Percentiles rank a stretch among this genome's conserved stretches.
phyloP scores from a whole-genome alignment of 2,329 filamentous ascomycete genomes.

The Aschersonia sp. region DNA sequence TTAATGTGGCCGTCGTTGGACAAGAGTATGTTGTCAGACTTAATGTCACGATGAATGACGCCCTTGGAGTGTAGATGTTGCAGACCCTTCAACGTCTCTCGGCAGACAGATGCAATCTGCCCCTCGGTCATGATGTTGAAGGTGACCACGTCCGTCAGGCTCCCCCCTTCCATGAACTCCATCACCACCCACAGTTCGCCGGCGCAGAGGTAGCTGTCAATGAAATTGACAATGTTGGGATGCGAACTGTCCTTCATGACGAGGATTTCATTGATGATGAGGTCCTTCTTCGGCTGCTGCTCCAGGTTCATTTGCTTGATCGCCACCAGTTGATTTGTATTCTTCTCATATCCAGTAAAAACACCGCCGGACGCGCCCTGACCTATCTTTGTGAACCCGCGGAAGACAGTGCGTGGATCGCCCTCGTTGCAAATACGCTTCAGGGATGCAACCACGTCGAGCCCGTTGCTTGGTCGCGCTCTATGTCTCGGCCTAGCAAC shows the following conservation, averaged over 20 bases:
- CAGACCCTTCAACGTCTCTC: slow-evolving; percentile 80
- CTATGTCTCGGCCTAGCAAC: slow-evolving; percentile 60
- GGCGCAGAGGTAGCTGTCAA: slow-evolving; percentile 83
- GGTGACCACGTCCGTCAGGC: slow-evolving; percentile 92
- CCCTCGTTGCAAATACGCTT: slow-evolving; percentile 82
- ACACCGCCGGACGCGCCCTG: slow-evolving; percentile 95
- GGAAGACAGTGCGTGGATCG: slow-evolving; percentile 79
- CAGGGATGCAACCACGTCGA: slow-evolving; percentile 71
- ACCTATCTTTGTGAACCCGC: slow-evolving; percentile 83
- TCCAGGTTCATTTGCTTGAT: slow-evolving; percentile 99
- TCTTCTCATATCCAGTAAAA: slow-evolving; percentile 76
- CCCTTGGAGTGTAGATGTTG: slow-evolving; percentile 96
- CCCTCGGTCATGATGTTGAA: slow-evolving; percentile 99
- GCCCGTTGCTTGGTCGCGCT: slow-evolving; percentile 60
- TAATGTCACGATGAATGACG: slow-evolving; percentile 97
- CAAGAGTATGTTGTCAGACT: slow-evolving; percentile 93
- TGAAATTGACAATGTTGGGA: slow-evolving; percentile 98
- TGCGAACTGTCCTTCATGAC: slow-evolving; percentile 99
- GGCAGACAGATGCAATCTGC: slow-evolving; percentile 89
- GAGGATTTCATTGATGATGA: slow-evolving; percentile 97
- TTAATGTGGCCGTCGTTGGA: slow-evolving; percentile 95
- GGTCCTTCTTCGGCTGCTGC: slow-evolving; percentile 95
- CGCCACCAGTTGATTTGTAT: slow-evolving; percentile 75
- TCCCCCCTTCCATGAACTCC: slow-evolving; percentile 99
- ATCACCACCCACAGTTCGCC: slow-evolving; percentile 97